Percentiles rank a stretch among this genome's conserved stretches.
phyloP scores from a whole-genome alignment of 225 moss, liverwort and hornwort species.

The Anthoceros angustus region DNA sequence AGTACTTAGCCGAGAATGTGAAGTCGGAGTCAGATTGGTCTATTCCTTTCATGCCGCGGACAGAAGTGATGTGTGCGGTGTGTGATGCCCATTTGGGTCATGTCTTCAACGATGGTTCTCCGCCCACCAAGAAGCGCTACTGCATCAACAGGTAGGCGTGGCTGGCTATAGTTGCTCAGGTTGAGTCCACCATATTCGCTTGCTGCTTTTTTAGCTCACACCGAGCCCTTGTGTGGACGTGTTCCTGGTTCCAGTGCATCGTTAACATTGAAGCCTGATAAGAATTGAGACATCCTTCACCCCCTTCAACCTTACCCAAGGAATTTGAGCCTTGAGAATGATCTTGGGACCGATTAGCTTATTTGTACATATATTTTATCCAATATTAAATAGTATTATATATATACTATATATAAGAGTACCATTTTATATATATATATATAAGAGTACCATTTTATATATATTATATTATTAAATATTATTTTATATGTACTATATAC shows the following conservation, averaged over 20 bases:
- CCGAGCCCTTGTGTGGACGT: not conserved
- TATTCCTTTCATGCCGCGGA: constrained; percentile 91
- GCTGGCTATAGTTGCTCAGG: not conserved
- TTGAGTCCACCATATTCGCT: not conserved
- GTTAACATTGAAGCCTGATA: constrained; percentile 38
- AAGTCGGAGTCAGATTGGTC: constrained; percentile 74
- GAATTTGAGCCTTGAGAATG: too few species aligned
- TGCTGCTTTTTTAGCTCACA: not conserved
- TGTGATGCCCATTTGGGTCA: constrained; percentile 93
- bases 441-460: too few species aligned
- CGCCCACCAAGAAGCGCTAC: constrained; percentile 68
- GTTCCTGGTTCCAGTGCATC: constrained; percentile 31
- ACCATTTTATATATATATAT: too few species aligned
- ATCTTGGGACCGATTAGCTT: too few species aligned
- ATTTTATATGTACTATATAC: too few species aligned
- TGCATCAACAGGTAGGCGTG: constrained; percentile 70
- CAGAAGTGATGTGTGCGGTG: constrained; percentile 56
- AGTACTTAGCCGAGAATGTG: constrained; percentile 49
- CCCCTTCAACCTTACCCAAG: too few species aligned
- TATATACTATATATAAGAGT: too few species aligned
- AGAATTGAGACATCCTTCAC: not conserved
- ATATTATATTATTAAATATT: too few species aligned
- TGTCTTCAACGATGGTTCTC: constrained; percentile 78
- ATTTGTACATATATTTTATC: too few species aligned
- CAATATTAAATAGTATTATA: too few species aligned